Conservation (phyloP, 257 asterid genomes). For the Vinca minor region DNA sequence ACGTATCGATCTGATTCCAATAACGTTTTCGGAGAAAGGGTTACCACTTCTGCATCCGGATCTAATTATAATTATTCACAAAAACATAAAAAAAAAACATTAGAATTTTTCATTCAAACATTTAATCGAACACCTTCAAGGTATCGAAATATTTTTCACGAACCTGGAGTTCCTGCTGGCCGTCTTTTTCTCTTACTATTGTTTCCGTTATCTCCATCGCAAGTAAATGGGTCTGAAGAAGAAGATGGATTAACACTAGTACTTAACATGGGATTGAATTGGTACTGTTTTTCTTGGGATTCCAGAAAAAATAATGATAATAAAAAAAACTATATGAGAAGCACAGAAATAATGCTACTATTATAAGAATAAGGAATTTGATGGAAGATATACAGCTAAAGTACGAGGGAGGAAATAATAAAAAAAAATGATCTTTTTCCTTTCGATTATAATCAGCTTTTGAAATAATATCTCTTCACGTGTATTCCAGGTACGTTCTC, state of each 20-base stretch:
- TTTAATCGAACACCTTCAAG: no score
- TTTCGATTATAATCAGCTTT: slow-evolving; percentile 52
- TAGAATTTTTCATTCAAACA: not conserved
- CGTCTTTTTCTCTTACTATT: slow-evolving; percentile 44
- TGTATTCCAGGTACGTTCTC: no score
- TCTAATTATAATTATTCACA: no score
- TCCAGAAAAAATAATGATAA: not conserved
- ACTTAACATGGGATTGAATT: slow-evolving; percentile 30
- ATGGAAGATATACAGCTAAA: slow-evolving; percentile 23
- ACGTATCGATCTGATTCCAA: slow-evolving; percentile 81
- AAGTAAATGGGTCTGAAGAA: slow-evolving; percentile 42
- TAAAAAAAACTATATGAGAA: no score
- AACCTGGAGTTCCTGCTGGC: slow-evolving; percentile 96
- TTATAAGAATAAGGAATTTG: not conserved
- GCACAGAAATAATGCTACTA: no score
- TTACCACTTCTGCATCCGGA: slow-evolving; percentile 94
- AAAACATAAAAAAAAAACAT: no score
- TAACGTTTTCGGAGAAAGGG: slow-evolving; percentile 68
- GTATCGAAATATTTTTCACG: no score
- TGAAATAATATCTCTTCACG: no score
- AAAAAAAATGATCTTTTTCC: slow-evolving; percentile 41
- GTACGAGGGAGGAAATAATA: slow-evolving; percentile 22
- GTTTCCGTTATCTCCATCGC: slow-evolving; percentile 29
- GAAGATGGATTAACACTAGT: slow-evolving; percentile 40
- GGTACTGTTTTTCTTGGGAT: no score